A percentile compares a stretch with the other conserved stretches of the same genome.
phyloP scores from a whole-genome alignment of 495 filamentous ascomycete genomes.

The Daldinia concentrica region DNA sequence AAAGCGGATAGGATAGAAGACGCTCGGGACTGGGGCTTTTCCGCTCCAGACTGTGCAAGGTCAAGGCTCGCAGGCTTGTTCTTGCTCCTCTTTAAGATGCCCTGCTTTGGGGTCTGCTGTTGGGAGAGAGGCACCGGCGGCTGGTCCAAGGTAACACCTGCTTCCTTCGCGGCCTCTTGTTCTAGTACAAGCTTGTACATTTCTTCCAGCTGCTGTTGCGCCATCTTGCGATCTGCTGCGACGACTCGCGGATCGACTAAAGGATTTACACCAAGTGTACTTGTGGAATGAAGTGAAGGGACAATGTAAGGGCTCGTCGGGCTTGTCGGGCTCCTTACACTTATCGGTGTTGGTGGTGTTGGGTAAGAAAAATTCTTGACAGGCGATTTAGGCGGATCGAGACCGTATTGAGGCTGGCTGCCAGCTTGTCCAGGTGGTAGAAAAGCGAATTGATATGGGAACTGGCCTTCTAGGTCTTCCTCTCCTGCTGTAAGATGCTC shows the following conservation, averaged over 20 bases:
- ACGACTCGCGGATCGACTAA: conserved; percentile 79
- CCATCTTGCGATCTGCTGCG: conserved; percentile 72
- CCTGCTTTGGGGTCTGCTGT: conserved; percentile 46
- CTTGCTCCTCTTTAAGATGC: conserved; percentile 48
- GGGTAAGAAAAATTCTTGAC: conserved; percentile 61
- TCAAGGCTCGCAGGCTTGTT: conserved; percentile 59
- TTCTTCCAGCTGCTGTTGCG: conserved; percentile 83
- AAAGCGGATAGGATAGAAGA: conserved; percentile 63
- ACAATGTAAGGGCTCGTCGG: conserved; percentile 63
- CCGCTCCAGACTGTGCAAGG: conserved; percentile 49
- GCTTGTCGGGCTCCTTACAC: conserved; percentile 58
- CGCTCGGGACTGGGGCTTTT: conserved; percentile 58
- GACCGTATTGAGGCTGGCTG: conserved; percentile 28
- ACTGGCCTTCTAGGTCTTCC: conserved; percentile 40
- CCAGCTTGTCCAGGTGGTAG: conserved; percentile 39
- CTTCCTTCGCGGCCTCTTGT: conserved; percentile 77
- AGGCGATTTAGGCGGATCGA: conserved; percentile 48
- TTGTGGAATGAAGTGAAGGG: conserved; percentile 57
- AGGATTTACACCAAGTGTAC: conserved; percentile 53
- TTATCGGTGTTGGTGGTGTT: conserved; percentile 54
- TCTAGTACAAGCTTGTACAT: conserved; percentile 93
- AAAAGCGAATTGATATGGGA: conserved; percentile 48
- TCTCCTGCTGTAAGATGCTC: conserved; percentile 50
- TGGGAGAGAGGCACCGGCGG: conserved; percentile 45
- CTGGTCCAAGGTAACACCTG: conserved; percentile 48